Evolutionary conservation across 805 yeast genomes (phyloP), one percentile per base, ranked within the genome.

Genomic region (Metschnikowia peoriensis): DNA sequence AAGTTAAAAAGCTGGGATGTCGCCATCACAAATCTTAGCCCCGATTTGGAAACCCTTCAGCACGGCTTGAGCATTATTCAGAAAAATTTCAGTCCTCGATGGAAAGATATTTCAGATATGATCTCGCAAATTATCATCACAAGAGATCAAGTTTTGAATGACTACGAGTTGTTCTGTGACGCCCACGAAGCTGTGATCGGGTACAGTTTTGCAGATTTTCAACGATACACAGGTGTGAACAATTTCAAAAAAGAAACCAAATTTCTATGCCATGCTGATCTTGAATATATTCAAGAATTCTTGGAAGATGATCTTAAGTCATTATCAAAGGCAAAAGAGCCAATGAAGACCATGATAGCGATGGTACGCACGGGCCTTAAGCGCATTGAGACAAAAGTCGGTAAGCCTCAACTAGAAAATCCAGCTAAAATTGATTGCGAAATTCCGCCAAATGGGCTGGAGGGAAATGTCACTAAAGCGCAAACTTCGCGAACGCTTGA

Each of bases 191-290:
- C 22, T 1, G 34, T 27, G 28, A 29, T 16, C 7, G 35, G 28
- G 22, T 28, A 41, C 12, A 40, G 41, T 9, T 35, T 37, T 8
- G 29, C 15, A 4, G 38, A 41, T 11, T 28, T 41, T 3, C 44
- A 41, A 28, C 29, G 29, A 22, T 49, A 45, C 46, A 53, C 46
- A 7, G 39, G 38, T 39, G 51, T 47, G 16, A 41, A 46, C 14
- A 48, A 47, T 14, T 53, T 40, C 44, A 39, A 49, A 42, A 11
- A 42, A 27, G 38, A 37, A n/a, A 38, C 47, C 2, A 2, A 27
- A 10, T 48, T 46, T 43, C 43, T 42, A 22, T 38, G 12, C 34
- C 22, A 14, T 12, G 38, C 38, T 4, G 47, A 48, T 27, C 8
- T 38, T 7, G 43, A 42, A 8, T 46, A 29, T 7, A 16, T 48